Evolutionary conservation across 345 rosid genomes (phyloP), one percentile per base, ranked within the genome.

Genomic region (Dimocarpus longan): DNA sequence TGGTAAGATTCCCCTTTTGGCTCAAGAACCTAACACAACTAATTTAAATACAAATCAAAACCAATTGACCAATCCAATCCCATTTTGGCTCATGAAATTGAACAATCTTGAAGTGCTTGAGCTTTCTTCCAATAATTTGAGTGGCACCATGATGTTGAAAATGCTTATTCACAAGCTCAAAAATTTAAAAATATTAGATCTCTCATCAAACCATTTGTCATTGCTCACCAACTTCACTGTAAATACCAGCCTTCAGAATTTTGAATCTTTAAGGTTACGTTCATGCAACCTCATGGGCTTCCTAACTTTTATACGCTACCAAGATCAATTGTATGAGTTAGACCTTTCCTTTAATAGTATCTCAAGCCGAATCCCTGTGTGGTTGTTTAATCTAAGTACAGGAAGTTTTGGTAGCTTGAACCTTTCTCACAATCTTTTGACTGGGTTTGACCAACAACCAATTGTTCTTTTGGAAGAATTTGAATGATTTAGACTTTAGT

Each of bases 301-400:
- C 46, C 89, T 84, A 7, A 12, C 22, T n/a, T 76, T 87, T 64
- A 19, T 84, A 8, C 40, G 16, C 7, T 70, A 11, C 32, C 79
- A 75, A n/a, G n/a, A n/a, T n/a, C n/a, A n/a, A n/a, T n/a, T n/a
- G 54, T 0, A n/a, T n/a, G n/a, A n/a, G n/a, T n/a, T n/a, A n/a
- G n/a, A n/a, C n/a, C n/a, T n/a, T n/a, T n/a, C 84, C 8, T 3
- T 8, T 0, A 84, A 87, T 72, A 70, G 67, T 10, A 78, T 82
- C n/a, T 12, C 68, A 15, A 76, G 81, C 19, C 13, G 67, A 6
- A 52, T 77, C 4, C 76, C 81, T 0, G 11, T 16, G 8, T 77
- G 75, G 81, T 57, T 77, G 7, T 21, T 21, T 0, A 43, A 57
- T 0, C 4, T 42, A 6, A 46, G 67, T 3, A 3, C 0, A 10